Conservation (phyloP, 2,329 filamentous ascomycete genomes). For the Sclerotinia trifoliorum region DNA sequence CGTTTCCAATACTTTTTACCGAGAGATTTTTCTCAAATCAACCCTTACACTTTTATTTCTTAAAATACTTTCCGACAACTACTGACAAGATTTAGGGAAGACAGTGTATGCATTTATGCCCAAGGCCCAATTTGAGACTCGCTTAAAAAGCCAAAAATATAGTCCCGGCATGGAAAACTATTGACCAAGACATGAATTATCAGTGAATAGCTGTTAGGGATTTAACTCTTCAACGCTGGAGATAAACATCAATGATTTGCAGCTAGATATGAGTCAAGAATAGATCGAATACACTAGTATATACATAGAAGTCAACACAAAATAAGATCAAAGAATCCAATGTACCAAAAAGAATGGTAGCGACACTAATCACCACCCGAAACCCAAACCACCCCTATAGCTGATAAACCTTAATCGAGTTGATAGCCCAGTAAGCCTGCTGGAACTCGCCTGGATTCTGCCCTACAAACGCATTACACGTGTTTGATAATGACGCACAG, state of each 20-base stretch:
- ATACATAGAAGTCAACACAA: neutral
- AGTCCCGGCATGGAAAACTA: too few species aligned
- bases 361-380: neutral
- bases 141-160: too few species aligned
- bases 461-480: constrained; percentile 10
- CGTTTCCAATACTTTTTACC: too few species aligned
- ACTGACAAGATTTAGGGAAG: too few species aligned
- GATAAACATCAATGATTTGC: neutral
- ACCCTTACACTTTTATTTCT: too few species aligned
- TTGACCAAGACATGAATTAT: too few species aligned
- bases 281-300: neutral
- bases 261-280: neutral
- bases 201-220: too few species aligned
- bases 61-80: too few species aligned
- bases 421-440: constrained; percentile 12
- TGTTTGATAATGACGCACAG: too few species aligned
- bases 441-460: constrained; percentile 1
- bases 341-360: neutral
- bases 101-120: too few species aligned
- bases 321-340: neutral
- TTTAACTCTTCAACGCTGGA: neutral
- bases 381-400: neutral
- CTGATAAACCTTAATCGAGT: constrained; percentile 18
- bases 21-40: too few species aligned
- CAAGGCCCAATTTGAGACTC: too few species aligned